phyloP scores from a whole-genome alignment of 2,329 filamentous ascomycete genomes.

The Zalaria obscura region DNA sequence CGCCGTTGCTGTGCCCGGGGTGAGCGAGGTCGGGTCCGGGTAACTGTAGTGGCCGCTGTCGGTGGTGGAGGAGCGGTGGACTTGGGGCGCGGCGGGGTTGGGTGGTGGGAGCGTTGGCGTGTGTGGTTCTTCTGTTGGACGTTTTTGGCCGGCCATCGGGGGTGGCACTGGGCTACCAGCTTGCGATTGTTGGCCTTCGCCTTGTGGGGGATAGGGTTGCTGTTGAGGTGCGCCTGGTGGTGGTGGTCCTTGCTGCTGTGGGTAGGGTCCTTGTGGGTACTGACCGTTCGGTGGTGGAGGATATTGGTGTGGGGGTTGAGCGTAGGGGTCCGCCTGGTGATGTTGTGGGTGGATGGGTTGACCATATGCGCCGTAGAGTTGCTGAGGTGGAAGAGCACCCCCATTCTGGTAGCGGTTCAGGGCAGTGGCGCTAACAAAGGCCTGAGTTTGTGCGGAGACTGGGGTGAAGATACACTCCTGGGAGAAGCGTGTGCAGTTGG shows the following conservation, averaged over 20 bases:
- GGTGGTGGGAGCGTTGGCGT: slow-evolving; percentile 35
- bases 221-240: neutral
- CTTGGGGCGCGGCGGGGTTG: slow-evolving; percentile 28
- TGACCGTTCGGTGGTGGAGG: slow-evolving; percentile 10
- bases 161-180: slow-evolving; percentile 9
- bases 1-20: slow-evolving; percentile 19
- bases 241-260: slow-evolving; percentile 5
- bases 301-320: slow-evolving; percentile 19
- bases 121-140: slow-evolving; percentile 33
- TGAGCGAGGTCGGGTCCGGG: slow-evolving; percentile 29
- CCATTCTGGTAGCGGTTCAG: slow-evolving; percentile 34
- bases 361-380: slow-evolving; percentile 38
- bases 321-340: slow-evolving; percentile 13
- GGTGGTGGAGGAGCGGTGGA: neutral
- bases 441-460: slow-evolving; percentile 59
- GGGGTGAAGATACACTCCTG: slow-evolving; percentile 68
- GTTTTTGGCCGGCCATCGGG: slow-evolving; percentile 26
- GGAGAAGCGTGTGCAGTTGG: slow-evolving; percentile 59
- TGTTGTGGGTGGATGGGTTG: slow-evolving; percentile 29
- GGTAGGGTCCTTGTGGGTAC: slow-evolving; percentile 3
- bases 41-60: slow-evolving; percentile 22
- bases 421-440: slow-evolving; percentile 59
- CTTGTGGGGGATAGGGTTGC: neutral
- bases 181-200: neutral
- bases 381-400: slow-evolving; percentile 26